phyloP scores from a whole-genome alignment of 176 grass and related monocot species.

The Alloteropsis semialata region DNA sequence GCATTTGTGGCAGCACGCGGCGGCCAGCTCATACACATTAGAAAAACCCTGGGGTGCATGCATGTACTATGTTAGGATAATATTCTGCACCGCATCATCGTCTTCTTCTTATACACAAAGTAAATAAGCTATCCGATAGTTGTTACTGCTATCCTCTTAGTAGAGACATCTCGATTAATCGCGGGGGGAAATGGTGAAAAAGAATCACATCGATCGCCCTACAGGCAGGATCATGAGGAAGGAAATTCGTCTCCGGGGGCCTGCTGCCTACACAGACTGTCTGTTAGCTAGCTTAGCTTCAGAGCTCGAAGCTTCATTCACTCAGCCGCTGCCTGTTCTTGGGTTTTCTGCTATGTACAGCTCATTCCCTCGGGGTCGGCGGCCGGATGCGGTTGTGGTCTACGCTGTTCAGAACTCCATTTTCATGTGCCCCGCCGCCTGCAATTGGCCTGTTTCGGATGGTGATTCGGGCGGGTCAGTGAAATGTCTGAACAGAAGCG shows the following conservation, averaged over 20 bases:
- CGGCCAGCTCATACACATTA: neutral
- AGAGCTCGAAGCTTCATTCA: constrained; percentile 36
- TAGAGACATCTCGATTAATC: neutral
- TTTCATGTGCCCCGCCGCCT: constrained; percentile 45
- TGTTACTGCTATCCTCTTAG: neutral
- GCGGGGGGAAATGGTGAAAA: neutral
- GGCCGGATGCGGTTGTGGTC: neutral
- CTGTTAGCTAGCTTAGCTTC: constrained; percentile 38
- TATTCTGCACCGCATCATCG: neutral
- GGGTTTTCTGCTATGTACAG: constrained; percentile 40
- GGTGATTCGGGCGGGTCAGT: neutral
- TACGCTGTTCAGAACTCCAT: constrained; percentile 37
- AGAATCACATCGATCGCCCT: constrained; percentile 29
- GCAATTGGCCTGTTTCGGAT: constrained; percentile 21
- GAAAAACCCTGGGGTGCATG: neutral
- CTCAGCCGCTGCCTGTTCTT: constrained; percentile 13
- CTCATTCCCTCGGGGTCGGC: neutral
- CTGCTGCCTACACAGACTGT: constrained; percentile 39
- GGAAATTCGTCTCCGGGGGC: constrained; percentile 23
- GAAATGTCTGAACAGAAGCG: neutral
- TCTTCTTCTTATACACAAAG: neutral
- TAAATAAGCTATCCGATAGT: neutral
- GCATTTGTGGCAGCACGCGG: neutral
- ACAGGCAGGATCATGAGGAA: constrained; percentile 19
- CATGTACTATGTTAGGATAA: neutral